phyloP scores from a whole-genome alignment of 2,329 filamentous ascomycete genomes.

The Talaromyces albobiverticillius region DNA sequence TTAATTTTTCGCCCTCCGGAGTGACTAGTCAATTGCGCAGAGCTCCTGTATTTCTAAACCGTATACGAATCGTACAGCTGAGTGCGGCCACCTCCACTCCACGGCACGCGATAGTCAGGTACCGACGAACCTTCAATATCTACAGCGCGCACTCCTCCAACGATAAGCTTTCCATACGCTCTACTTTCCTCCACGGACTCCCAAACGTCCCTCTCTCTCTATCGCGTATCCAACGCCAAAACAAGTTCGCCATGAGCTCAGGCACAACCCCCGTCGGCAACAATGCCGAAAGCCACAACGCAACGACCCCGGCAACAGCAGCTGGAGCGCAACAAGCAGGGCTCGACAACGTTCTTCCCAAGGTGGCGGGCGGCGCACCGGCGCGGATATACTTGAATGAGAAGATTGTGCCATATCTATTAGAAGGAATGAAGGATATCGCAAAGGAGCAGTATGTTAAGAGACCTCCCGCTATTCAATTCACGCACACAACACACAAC shows the following conservation, averaged over 20 bases:
- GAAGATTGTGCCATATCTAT: conserved; percentile 64
- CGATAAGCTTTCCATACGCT: too few species aligned
- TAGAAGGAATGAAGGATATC: conserved; percentile 73
- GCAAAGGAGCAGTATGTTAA: conserved; percentile 67
- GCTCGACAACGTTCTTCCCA: conserved; percentile 7
- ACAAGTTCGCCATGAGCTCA: conserved; percentile 9
- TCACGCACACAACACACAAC: neutral
- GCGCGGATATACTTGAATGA: conserved; percentile 69
- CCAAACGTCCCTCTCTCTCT: neutral
- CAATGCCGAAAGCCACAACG: neutral
- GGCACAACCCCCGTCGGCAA: conserved; percentile 9
- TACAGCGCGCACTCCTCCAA: neutral
- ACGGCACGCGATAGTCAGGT: neutral
- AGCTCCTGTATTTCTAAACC: too few species aligned
- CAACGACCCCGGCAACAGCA: conserved; percentile 6
- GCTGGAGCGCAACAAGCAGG: neutral
- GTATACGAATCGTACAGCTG: too few species aligned
- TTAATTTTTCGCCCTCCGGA: too few species aligned
- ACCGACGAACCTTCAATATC: neutral
- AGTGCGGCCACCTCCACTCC: too few species aligned
- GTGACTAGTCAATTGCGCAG: too few species aligned
- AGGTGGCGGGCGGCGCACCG: conserved; percentile 60
- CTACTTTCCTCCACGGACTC: neutral
- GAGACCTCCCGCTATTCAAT: conserved; percentile 5
- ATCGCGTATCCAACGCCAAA: too few species aligned